phyloP scores from a whole-genome alignment of 208 protist genomes.

The Acanthamoeba triangularis region DNA sequence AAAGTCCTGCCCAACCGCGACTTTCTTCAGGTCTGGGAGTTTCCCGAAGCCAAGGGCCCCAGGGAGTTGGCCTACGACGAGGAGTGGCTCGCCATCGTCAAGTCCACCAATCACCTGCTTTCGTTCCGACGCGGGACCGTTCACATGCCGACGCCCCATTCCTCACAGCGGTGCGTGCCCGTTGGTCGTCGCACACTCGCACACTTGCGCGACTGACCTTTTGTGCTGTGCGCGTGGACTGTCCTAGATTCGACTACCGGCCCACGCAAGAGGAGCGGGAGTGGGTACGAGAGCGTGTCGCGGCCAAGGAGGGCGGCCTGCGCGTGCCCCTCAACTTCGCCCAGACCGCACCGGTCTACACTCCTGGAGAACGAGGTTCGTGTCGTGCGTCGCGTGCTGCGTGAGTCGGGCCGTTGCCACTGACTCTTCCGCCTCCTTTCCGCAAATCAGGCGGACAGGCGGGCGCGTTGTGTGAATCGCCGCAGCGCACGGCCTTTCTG shows the following conservation, averaged over 20 bases:
- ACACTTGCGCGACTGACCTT: background rate
- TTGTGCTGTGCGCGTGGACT: background rate
- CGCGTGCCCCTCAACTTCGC: constrained; percentile 50
- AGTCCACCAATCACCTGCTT: constrained; percentile 64
- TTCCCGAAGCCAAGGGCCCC: constrained; percentile 33
- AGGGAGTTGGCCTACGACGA: constrained; percentile 51
- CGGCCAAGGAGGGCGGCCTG: background rate
- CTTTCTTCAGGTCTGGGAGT: constrained; percentile 89
- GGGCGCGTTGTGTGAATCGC: background rate
- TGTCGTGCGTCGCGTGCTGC: background rate
- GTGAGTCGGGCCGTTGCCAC: too few species aligned
- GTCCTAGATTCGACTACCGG: background rate
- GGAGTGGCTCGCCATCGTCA: constrained; percentile 58
- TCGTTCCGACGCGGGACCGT: background rate
- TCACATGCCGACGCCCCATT: background rate
- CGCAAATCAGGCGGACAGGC: background rate
- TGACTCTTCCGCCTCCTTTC: background rate
- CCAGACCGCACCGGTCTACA: background rate
- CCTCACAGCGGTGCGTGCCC: background rate
- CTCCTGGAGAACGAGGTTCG: background rate
- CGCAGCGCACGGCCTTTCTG: constrained; percentile 40
- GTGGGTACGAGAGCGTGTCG: background rate
- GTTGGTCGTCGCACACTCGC: background rate
- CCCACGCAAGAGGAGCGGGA: constrained; percentile 61
- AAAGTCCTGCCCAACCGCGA: constrained; percentile 91